Percentiles rank a stretch among this genome's conserved stretches.
phyloP scores from a whole-genome alignment of 202 grass and related monocot species.

The Schoenoplectus triqueter region DNA sequence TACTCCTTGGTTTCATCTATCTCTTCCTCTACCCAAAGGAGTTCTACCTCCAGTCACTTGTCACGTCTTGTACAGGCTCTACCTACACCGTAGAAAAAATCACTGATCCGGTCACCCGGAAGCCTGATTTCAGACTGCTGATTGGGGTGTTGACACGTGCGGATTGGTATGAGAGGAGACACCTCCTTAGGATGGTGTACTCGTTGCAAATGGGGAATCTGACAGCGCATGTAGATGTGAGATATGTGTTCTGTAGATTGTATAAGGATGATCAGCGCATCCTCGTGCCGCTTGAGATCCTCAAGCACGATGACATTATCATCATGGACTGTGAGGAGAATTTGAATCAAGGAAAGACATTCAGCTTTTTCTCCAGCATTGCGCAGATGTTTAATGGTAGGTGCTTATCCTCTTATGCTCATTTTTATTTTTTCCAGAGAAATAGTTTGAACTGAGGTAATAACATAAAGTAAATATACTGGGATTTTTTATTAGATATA shows the following conservation, averaged over 20 bases:
- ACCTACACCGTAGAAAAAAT: neutral
- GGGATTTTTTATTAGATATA: too few relatives aligned
- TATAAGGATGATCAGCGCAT: conserved; percentile 47
- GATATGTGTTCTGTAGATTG: conserved; percentile 67
- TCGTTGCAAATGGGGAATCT: conserved; percentile 46
- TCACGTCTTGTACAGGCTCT: conserved; percentile 40
- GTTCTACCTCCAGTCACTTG: conserved; percentile 68
- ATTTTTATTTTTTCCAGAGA: neutral
- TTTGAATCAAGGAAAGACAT: conserved; percentile 57
- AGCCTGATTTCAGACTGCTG: conserved; percentile 74
- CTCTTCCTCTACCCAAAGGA: conserved; percentile 75
- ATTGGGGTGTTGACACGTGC: conserved; percentile 82
- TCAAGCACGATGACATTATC: conserved; percentile 61
- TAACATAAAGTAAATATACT: too few relatives aligned
- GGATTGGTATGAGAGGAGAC: conserved; percentile 74
- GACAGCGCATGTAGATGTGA: conserved; percentile 61
- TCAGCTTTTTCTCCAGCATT: conserved; percentile 58
- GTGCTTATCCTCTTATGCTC: neutral
- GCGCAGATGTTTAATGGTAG: conserved; percentile 43
- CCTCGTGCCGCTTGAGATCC: conserved; percentile 65
- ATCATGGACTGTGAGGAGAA: conserved; percentile 61
- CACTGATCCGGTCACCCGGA: conserved; percentile 26
- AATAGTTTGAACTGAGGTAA: neutral
- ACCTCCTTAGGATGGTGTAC: conserved; percentile 84
- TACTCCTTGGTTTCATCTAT: conserved; percentile 66